Conservation (phyloP, 371 early-diverging fungal species). For the Cokeromyces recurvatus region DNA sequence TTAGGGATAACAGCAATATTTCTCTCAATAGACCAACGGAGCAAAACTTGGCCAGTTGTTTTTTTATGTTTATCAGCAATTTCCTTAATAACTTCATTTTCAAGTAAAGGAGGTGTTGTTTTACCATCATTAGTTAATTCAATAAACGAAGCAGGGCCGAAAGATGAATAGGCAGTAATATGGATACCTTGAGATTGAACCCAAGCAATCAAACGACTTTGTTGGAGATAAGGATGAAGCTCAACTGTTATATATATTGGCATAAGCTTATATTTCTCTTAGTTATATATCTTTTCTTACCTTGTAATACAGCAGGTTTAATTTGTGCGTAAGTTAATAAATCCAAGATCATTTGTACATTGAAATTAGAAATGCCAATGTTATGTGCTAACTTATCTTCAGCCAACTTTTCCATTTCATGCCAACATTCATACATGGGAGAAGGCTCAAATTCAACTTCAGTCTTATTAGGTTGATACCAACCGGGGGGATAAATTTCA, state of each 20-base stretch:
- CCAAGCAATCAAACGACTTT: conserved; percentile 41
- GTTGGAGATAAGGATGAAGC: conserved; percentile 63
- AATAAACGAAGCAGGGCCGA: conserved; percentile 53
- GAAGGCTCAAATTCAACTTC: conserved; percentile 22
- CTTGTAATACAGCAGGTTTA: conserved; percentile 24
- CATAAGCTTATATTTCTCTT: background rate
- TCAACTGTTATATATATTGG: conserved; percentile 28
- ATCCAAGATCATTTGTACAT: conserved; percentile 31
- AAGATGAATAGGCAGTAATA: conserved; percentile 56
- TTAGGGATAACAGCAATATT: conserved; percentile 65
- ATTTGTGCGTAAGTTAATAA: conserved; percentile 30
- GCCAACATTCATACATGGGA: conserved; percentile 35
- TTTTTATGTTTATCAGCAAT: conserved; percentile 17
- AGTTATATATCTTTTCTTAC: no score
- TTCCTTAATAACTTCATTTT: conserved; percentile 22
- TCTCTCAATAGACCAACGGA: conserved; percentile 55
- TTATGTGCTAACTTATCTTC: conserved; percentile 30
- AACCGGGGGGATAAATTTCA: conserved; percentile 22
- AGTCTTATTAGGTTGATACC: conserved; percentile 10
- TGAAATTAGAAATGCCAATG: conserved; percentile 63
- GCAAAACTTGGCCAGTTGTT: conserved; percentile 21
- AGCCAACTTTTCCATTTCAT: conserved; percentile 30
- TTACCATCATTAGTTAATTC: conserved; percentile 30
- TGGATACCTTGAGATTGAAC: conserved; percentile 27
- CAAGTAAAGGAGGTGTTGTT: conserved; percentile 43